Conservation (phyloP, 1,284 basidiomycete genomes). For the Cryptococcus sp. region DNA sequence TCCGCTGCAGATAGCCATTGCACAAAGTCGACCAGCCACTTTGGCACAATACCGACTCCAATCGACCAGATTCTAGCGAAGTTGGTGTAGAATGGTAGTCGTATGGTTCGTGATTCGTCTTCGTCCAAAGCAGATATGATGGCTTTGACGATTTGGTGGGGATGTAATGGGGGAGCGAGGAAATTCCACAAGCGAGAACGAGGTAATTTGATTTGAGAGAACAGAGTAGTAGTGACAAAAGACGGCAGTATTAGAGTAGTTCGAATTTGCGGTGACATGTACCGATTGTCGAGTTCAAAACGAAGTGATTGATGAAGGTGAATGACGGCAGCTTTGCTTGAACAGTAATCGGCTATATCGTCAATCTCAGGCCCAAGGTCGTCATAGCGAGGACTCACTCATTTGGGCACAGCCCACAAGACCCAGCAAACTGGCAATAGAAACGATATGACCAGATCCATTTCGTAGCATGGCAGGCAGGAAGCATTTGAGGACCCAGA, state of each 20-base stretch:
- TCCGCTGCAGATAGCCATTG: constrained; percentile 42
- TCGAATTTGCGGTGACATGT: constrained; percentile 66
- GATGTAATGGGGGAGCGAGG: constrained; percentile 66
- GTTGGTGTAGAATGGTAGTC: constrained; percentile 56
- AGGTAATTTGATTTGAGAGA: constrained; percentile 53
- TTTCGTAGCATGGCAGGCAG: constrained; percentile 79
- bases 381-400: constrained; percentile 54
- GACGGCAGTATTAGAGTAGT: constrained; percentile 71
- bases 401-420: constrained; percentile 70
- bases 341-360: constrained; percentile 73
- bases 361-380: constrained; percentile 1
- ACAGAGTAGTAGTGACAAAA: constrained; percentile 10
- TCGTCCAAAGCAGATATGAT: constrained; percentile 73
- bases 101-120: constrained; percentile 65
- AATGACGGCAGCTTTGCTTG: constrained; percentile 77
- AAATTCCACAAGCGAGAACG: constrained; percentile 59
- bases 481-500: constrained; percentile 87
- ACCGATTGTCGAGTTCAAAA: constrained; percentile 73
- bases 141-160: constrained; percentile 70
- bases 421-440: constrained; percentile 75
- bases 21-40: constrained; percentile 29
- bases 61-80: constrained; percentile 27
- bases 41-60: constrained; percentile 34
- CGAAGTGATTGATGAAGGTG: constrained; percentile 73
- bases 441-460: constrained; percentile 80